Conservation (phyloP, 306 rosid species). For the Cicer arietinum region DNA sequence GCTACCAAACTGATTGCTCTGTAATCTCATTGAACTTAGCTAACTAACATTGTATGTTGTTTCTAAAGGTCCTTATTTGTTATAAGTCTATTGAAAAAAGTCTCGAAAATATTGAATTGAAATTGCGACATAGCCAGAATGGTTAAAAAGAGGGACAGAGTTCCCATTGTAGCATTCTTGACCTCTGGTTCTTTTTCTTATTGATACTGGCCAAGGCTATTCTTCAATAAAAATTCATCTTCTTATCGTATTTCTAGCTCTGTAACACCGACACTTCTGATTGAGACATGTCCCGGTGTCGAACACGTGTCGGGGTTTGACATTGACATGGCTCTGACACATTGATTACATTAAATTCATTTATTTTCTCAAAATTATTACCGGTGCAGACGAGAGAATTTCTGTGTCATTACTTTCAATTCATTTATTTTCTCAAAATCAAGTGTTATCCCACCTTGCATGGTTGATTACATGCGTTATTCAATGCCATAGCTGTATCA, state of each 20-base stretch:
- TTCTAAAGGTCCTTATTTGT: background rate
- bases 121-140: conserved; percentile 27
- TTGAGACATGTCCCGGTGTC: too few species aligned
- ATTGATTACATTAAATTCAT: too few species aligned
- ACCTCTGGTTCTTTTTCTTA: background rate
- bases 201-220: background rate
- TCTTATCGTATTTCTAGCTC: background rate
- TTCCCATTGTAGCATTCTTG: background rate
- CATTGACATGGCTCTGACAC: too few species aligned
- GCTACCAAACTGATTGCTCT: background rate
- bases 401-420: too few species aligned
- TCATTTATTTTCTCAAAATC: too few species aligned
- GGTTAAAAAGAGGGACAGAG: background rate
- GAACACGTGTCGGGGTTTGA: too few species aligned
- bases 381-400: too few species aligned
- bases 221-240: background rate
- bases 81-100: conserved; percentile 11
- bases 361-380: too few species aligned
- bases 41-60: conserved; percentile 21
- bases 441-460: background rate
- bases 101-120: background rate
- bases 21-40: conserved; percentile 23
- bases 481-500: background rate
- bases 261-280: too few species aligned
- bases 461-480: background rate